These are phyloP conservation scores for Cercospora janseana DNA, from an alignment of 2,329 filamentous ascomycete species.

Conservation along the genomic window DNA sequence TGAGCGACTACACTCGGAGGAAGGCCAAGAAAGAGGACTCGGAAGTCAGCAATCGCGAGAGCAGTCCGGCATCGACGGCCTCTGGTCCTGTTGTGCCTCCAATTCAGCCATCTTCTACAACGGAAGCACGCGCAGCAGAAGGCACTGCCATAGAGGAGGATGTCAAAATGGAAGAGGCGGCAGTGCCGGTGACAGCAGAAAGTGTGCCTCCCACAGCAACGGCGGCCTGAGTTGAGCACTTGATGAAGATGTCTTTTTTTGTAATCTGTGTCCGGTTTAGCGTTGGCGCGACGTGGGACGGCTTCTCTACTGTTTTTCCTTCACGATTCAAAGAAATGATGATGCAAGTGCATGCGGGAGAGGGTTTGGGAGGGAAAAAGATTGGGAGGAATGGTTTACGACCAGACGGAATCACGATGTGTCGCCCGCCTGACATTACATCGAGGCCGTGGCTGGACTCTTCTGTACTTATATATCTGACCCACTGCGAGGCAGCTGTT, in stretches of 20 bases:
- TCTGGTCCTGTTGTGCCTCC: conserved; percentile 29
- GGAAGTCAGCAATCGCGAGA: conserved; percentile 32
- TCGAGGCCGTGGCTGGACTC: conserved; percentile 9
- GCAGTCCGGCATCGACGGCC: conserved; percentile 33
- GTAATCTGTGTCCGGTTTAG: conserved; percentile 20
- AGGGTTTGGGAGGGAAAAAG: not conserved
- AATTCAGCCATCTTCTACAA: conserved; percentile 29
- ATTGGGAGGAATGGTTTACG: conserved; percentile 7
- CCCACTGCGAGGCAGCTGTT: conserved; percentile 13
- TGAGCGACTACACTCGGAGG: conserved; percentile 52
- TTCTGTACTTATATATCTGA: conserved; percentile 15
- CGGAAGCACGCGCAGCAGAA: conserved; percentile 28
- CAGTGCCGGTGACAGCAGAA: conserved; percentile 9
- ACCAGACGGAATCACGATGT: conserved; percentile 16
- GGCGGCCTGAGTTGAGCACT: conserved; percentile 15
- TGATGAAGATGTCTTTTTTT: conserved; percentile 11
- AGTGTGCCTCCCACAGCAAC: conserved; percentile 14
- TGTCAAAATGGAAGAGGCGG: conserved; percentile 32
- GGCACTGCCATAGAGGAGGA: conserved; percentile 31
- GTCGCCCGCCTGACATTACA: conserved; percentile 10
- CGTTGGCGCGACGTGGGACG: conserved; percentile 20
- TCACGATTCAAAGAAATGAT: conserved; percentile 19
- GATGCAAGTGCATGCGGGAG: conserved; percentile 9
- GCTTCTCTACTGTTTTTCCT: conserved; percentile 17
- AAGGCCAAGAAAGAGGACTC: conserved; percentile 37